Conservation (phyloP, 2,329 filamentous ascomycete genomes). For the Beauveria pseudobassiana region DNA sequence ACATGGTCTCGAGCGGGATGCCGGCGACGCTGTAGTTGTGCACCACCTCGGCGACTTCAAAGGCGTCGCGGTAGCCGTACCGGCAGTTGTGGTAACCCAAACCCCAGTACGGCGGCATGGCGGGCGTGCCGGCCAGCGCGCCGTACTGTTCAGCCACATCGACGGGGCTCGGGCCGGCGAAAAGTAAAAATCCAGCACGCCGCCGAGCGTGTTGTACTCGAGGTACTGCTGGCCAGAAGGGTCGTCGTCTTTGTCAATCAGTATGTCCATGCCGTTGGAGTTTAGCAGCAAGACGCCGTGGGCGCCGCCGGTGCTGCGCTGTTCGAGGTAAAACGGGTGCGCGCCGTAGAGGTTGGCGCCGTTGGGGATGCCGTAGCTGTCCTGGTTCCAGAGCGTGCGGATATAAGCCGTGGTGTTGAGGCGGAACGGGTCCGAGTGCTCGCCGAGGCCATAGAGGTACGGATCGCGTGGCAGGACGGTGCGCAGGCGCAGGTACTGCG, state of each 20-base stretch:
- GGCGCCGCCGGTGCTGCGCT: conserved; percentile 31
- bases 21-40: conserved; percentile 57
- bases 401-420: conserved; percentile 51
- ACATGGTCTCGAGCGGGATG: conserved; percentile 54
- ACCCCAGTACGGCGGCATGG: conserved; percentile 75
- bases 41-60: conserved; percentile 59
- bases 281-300: conserved; percentile 79
- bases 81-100: conserved; percentile 75
- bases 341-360: conserved; percentile 66
- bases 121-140: conserved; percentile 58
- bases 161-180: conserved; percentile 60
- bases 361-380: conserved; percentile 54
- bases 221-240: conserved; percentile 51
- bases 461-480: conserved; percentile 59
- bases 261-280: conserved; percentile 65
- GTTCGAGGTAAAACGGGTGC: conserved; percentile 71
- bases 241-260: conserved; percentile 53
- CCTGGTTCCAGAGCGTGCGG: conserved; percentile 64
- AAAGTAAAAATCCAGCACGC: conserved; percentile 78
- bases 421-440: conserved; percentile 61
- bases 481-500: conserved; percentile 63
- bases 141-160: conserved; percentile 67
- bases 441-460: conserved; percentile 68
- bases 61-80: conserved; percentile 65
- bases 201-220: conserved; percentile 77